phyloP scores from a whole-genome alignment of 2,329 filamentous ascomycete genomes.

The Aspergillus phoenicis region DNA sequence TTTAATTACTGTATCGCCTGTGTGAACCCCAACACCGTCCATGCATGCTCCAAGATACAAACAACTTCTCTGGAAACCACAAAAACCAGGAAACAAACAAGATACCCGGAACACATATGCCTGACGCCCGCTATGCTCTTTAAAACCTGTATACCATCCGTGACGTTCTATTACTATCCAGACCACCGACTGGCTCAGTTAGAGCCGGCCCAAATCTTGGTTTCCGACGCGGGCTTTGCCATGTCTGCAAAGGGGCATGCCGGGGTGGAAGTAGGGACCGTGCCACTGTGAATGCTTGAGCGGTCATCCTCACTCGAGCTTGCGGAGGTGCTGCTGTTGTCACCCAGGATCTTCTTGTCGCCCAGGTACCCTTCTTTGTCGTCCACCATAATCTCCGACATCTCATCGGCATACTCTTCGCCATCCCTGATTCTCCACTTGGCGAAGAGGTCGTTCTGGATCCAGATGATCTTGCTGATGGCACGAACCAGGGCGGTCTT shows the following conservation, averaged over 20 bases:
- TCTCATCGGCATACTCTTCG: conserved; percentile 57
- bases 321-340: conserved; percentile 25
- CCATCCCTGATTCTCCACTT: conserved; percentile 76
- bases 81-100: not conserved
- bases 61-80: not conserved
- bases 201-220: conserved; percentile 33
- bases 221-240: conserved; percentile 27
- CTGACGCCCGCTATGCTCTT: conserved; percentile 17
- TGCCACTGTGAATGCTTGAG: conserved; percentile 30
- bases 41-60: conserved; percentile 8
- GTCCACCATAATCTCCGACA: conserved; percentile 45
- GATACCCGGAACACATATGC: conserved; percentile 2
- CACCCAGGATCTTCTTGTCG: conserved; percentile 59
- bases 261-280: conserved; percentile 21
- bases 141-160: conserved; percentile 4
- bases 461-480: conserved; percentile 80
- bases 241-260: conserved; percentile 37
- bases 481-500: conserved; percentile 77
- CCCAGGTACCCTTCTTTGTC: conserved; percentile 67
- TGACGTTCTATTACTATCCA: not conserved
- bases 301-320: conserved; percentile 35
- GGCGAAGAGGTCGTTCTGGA: conserved; percentile 84
- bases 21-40: conserved; percentile 16
- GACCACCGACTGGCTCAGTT: not conserved
- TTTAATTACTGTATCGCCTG: not conserved